These are phyloP conservation scores for Pythium guiyangense DNA, from an alignment of 352 stramenopile species.

Conservation along the genomic window DNA sequence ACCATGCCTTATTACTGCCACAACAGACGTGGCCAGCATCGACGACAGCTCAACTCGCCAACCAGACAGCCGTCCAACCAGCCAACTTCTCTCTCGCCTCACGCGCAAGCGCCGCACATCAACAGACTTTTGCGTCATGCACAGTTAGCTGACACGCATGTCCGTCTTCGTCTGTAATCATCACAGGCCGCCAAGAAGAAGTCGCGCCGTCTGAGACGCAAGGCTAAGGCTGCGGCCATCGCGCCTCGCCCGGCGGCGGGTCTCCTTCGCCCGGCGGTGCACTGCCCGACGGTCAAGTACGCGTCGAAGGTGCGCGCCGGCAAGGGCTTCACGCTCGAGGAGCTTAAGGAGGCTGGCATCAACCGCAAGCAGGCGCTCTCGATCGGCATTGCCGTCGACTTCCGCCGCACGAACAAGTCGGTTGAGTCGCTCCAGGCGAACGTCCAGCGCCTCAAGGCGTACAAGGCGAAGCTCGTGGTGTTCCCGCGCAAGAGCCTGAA, in stretches of 20 bases:
- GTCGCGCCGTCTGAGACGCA: constrained; percentile 92
- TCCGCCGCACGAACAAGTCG: constrained; percentile 97
- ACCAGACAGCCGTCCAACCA: neutral
- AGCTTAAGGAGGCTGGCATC: constrained; percentile 98
- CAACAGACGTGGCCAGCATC: too few relatives aligned
- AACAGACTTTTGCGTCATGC: too few relatives aligned
- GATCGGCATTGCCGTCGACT: constrained; percentile 98
- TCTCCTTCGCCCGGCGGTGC: constrained; percentile 95
- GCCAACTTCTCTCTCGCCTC: neutral
- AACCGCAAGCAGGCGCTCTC: constrained; percentile 93
- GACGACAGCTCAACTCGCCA: too few relatives aligned
- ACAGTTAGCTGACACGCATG: neutral
- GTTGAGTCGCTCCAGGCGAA: constrained; percentile 96
- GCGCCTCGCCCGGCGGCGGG: constrained; percentile 95
- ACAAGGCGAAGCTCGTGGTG: constrained; percentile 98
- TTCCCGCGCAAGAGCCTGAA: constrained; percentile 96
- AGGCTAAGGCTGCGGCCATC: constrained; percentile 97
- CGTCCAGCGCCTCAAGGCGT: constrained; percentile 98
- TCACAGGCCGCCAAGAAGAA: constrained; percentile 97
- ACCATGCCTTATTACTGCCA: too few relatives aligned
- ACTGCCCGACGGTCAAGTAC: constrained; percentile 98
- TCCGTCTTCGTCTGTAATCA: constrained; percentile 3
- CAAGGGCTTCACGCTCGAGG: constrained; percentile 98
- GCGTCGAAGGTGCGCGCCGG: constrained; percentile 97
- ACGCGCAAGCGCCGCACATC: neutral